Evolutionary conservation across 2,329 filamentous ascomycete species (phyloP).

Genomic region (Coniochaeta hoffmannii): DNA sequence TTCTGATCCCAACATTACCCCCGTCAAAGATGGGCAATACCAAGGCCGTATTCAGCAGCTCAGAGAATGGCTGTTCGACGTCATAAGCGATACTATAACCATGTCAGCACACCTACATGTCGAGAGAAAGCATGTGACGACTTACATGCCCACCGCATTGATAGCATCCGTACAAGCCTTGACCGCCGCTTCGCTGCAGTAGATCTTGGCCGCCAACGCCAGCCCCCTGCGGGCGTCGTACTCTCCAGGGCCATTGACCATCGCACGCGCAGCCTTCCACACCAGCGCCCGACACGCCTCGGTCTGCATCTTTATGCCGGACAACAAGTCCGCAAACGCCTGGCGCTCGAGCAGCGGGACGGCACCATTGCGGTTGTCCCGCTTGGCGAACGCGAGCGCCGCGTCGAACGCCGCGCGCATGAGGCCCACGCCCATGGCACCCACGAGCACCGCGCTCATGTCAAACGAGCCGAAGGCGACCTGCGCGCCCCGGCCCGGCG

Average conservation of each 20-base stretch:
- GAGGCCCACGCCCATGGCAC: conserved; percentile 45
- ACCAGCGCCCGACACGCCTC: conserved; percentile 42
- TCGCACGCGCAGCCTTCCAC: conserved; percentile 40
- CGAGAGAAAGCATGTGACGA: conserved; percentile 4
- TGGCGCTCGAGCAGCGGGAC: conserved; percentile 39
- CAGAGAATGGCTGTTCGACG: conserved; percentile 31
- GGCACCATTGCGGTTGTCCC: conserved; percentile 35
- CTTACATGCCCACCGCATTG: conserved; percentile 41
- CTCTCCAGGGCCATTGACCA: conserved; percentile 32
- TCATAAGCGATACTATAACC: conserved; percentile 29
- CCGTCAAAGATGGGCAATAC: conserved; percentile 44
- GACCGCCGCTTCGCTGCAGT: conserved; percentile 39
- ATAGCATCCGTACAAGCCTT: conserved; percentile 41
- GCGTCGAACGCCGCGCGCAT: conserved; percentile 46
- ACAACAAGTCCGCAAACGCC: conserved; percentile 36
- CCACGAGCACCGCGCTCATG: conserved; percentile 37
- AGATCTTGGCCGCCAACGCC: conserved; percentile 43
- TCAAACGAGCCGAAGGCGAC: conserved; percentile 37
- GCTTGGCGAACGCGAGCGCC: conserved; percentile 40
- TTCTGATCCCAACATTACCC: conserved; percentile 44
- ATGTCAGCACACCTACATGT: conserved; percentile 2
- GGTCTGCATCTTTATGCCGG: conserved; percentile 41
- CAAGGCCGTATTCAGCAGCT: conserved; percentile 35
- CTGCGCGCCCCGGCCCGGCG: conserved; percentile 32
- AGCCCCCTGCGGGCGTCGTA: conserved; percentile 33